Evolutionary conservation across 441 rosid genomes (phyloP).

Genomic region (Pelargonium cotyledonis): DNA sequence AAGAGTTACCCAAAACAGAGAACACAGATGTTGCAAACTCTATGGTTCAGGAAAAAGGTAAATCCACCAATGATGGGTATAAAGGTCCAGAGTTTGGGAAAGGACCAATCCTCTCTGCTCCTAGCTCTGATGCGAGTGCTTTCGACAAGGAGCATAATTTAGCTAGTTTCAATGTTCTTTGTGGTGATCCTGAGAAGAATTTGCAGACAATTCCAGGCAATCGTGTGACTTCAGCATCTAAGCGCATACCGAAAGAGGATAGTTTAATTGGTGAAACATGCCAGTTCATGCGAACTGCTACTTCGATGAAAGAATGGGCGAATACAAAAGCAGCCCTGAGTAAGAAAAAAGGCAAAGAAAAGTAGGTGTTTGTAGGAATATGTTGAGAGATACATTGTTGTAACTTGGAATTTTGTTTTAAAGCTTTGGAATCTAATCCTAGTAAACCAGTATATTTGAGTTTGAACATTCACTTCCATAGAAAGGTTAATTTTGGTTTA

Average conservation of each 20-base stretch:
- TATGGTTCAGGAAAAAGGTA: constrained; percentile 10
- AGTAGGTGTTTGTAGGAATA: constrained; percentile 16
- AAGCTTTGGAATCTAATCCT: no score
- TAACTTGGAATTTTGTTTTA: no score
- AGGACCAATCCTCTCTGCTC: constrained; percentile 13
- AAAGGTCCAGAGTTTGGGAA: constrained; percentile 15
- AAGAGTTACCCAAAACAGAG: constrained; percentile 14
- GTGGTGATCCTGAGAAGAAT: constrained; percentile 17
- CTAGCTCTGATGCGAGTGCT: constrained; percentile 1
- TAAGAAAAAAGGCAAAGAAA: constrained; percentile 39
- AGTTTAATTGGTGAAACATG: constrained; percentile 44
- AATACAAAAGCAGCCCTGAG: constrained; percentile 52
- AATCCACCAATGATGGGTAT: constrained; percentile 16
- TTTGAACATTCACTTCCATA: no score
- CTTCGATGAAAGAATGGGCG: constrained; percentile 68
- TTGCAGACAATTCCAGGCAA: constrained; percentile 14
- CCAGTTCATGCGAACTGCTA: constrained; percentile 63
- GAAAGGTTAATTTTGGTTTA: no score
- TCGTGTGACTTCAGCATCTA: constrained; percentile 12
- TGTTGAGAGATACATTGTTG: no score
- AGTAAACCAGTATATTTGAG: no score
- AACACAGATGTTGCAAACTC: constrained; percentile 17
- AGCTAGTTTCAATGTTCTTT: constrained; percentile 7
- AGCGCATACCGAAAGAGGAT: constrained; percentile 14
- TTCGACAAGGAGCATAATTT: not conserved